phyloP scores from a whole-genome alignment of 202 grass and related monocot species.

The Hordeum pubiflorum region DNA sequence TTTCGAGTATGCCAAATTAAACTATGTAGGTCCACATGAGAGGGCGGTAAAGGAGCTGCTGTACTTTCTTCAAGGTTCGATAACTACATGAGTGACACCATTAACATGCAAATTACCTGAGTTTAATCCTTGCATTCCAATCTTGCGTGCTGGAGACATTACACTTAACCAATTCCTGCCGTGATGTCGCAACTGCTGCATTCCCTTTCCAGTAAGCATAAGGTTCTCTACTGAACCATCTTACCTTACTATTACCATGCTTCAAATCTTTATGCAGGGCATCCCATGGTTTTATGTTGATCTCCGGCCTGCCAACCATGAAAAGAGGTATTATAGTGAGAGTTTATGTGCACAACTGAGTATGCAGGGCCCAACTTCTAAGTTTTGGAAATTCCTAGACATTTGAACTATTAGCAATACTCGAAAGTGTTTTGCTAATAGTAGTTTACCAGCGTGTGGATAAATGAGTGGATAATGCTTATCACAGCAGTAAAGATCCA shows the following conservation, averaged over 20 bases:
- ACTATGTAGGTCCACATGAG: background rate
- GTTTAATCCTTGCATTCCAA: constrained; percentile 74
- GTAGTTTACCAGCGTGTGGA: background rate
- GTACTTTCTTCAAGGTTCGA: background rate
- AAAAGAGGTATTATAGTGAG: background rate
- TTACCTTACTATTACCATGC: constrained; percentile 44
- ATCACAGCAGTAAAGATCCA: background rate
- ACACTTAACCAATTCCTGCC: constrained; percentile 73
- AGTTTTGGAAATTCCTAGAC: background rate
- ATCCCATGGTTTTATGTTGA: constrained; percentile 90
- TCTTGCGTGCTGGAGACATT: constrained; percentile 68
- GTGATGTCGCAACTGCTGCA: constrained; percentile 52
- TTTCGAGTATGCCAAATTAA: background rate
- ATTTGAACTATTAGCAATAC: background rate
- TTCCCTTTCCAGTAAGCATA: constrained; percentile 98
- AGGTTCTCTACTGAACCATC: constrained; percentile 65
- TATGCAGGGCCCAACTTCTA: background rate
- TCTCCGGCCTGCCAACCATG: constrained; percentile 61
- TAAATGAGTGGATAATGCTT: background rate
- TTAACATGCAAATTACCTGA: constrained; percentile 43
- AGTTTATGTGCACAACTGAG: background rate
- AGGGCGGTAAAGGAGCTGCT: background rate
- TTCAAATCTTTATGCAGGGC: constrained; percentile 45
- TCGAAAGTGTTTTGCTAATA: background rate
- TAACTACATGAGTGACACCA: constrained; percentile 1